A percentile compares a stretch with the other conserved stretches of the same genome.
phyloP scores from a whole-genome alignment of 2,329 filamentous ascomycete genomes.

The Fusarium sp. region DNA sequence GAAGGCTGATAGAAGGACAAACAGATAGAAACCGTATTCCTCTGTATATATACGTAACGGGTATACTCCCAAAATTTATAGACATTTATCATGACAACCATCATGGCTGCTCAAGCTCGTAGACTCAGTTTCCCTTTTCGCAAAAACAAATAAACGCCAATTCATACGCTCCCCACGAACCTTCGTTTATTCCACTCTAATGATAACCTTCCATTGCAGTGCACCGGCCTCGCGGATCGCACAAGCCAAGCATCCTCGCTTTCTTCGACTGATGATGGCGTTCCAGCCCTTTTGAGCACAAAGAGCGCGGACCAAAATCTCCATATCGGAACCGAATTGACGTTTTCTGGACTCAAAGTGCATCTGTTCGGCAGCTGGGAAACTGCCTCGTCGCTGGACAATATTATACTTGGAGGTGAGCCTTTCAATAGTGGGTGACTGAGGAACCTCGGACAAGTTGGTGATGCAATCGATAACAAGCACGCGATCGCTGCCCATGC shows the following conservation, averaged over 20 bases:
- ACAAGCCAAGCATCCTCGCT: conserved; percentile 78
- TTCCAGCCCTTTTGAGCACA: conserved; percentile 82
- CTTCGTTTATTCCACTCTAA: conserved; percentile 64
- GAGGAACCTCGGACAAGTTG: conserved; percentile 61
- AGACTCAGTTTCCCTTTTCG: not conserved
- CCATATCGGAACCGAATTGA: conserved; percentile 74
- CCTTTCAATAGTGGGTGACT: conserved; percentile 62
- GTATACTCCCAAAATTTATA: conserved; percentile 14
- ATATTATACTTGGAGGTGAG: conserved; percentile 51
- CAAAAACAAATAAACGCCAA: conserved; percentile 27
- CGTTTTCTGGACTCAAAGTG: conserved; percentile 68
- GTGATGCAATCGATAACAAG: conserved; percentile 75
- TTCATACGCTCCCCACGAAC: conserved; percentile 12
- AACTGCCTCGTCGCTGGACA: conserved; percentile 54
- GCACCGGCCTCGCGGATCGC: conserved; percentile 81
- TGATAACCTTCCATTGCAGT: conserved; percentile 76
- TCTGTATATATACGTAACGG: conserved; percentile 19
- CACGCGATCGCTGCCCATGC: conserved; percentile 55
- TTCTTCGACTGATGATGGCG: conserved; percentile 75
- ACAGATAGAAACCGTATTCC: conserved; percentile 2
- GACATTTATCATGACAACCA: conserved; percentile 23
- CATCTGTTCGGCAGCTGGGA: conserved; percentile 64
- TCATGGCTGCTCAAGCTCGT: conserved; percentile 10
- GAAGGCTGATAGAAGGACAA: not conserved
- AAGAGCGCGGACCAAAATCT: conserved; percentile 78